Conservation (phyloP, 1,284 basidiomycete species). For the Fomitiporia mediterranea region DNA sequence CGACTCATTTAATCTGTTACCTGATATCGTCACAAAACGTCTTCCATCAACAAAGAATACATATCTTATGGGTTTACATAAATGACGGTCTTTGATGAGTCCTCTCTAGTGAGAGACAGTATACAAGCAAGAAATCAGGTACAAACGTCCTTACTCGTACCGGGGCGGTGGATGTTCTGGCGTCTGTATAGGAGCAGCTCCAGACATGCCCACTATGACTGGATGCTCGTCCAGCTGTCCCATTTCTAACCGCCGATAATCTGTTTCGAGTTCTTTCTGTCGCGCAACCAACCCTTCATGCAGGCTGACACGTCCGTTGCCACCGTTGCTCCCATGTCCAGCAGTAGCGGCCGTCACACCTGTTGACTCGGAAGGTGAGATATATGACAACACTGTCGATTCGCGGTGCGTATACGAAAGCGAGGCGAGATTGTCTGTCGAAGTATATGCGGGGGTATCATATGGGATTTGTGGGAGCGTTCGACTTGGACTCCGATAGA, state of each 20-base stretch:
- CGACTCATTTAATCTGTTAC: too few species aligned
- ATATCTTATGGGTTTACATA: neutral
- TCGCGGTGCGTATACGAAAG: neutral
- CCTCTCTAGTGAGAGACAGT: neutral
- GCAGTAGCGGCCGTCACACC: neutral
- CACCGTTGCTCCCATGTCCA: neutral
- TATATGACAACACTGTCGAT: constrained; percentile 5
- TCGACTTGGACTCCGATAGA: neutral
- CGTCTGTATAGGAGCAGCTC: too few species aligned
- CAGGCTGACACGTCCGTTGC: constrained; percentile 4
- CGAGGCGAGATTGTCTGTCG: constrained; percentile 7
- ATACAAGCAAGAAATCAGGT: neutral
- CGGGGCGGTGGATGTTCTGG: constrained; percentile 9
- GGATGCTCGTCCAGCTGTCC: neutral
- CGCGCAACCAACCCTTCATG: constrained; percentile 12
- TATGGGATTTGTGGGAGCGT: neutral
- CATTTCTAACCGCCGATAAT: constrained; percentile 2
- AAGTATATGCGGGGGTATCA: constrained; percentile 4
- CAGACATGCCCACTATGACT: neutral
- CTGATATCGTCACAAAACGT: too few species aligned
- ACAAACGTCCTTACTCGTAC: constrained; percentile 4
- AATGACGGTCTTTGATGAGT: neutral
- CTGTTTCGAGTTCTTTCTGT: constrained; percentile 18
- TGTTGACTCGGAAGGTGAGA: neutral
- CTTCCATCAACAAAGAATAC: too few species aligned